Percentiles rank a stretch among this genome's conserved stretches.
Evolutionary conservation across 2,329 filamentous ascomycete genomes (phyloP).

Genomic region (Zalaria obscura): DNA sequence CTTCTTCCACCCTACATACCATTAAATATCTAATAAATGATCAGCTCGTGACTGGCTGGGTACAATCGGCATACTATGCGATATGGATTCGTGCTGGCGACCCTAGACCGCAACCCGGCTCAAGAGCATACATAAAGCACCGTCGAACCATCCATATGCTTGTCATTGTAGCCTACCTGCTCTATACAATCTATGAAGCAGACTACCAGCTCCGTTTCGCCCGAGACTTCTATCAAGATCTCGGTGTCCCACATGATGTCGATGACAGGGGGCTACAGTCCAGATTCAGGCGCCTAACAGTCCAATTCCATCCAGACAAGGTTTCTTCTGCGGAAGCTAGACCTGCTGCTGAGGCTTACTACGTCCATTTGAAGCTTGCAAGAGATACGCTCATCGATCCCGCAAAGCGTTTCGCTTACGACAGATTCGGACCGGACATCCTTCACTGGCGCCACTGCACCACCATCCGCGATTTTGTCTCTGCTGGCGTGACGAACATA

Average conservation of each 20-base stretch:
- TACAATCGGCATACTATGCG: conserved; percentile 73
- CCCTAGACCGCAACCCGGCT: conserved; percentile 55
- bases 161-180: conserved; percentile 70
- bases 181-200: conserved; percentile 87
- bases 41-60: conserved; percentile 62
- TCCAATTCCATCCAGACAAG: conserved; percentile 75
- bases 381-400: conserved; percentile 71
- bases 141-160: conserved; percentile 70
- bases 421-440: conserved; percentile 68
- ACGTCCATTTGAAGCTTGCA: conserved; percentile 71
- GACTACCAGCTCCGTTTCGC: conserved; percentile 61
- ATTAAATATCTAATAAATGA: not conserved
- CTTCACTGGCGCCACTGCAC: conserved; percentile 50
- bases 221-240: conserved; percentile 65
- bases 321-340: conserved; percentile 26
- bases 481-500: conserved; percentile 47
- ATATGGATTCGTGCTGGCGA: conserved; percentile 82
- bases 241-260: conserved; percentile 55
- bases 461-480: conserved; percentile 60
- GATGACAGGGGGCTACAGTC: conserved; percentile 68
- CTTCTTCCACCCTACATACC: too few relatives aligned
- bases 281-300: conserved; percentile 62
- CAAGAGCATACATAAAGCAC: conserved; percentile 56
- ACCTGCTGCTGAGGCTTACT: conserved; percentile 39
- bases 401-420: conserved; percentile 71